Conservation (phyloP, 805 yeast species). For the Wickerhamiella occidentalis region DNA sequence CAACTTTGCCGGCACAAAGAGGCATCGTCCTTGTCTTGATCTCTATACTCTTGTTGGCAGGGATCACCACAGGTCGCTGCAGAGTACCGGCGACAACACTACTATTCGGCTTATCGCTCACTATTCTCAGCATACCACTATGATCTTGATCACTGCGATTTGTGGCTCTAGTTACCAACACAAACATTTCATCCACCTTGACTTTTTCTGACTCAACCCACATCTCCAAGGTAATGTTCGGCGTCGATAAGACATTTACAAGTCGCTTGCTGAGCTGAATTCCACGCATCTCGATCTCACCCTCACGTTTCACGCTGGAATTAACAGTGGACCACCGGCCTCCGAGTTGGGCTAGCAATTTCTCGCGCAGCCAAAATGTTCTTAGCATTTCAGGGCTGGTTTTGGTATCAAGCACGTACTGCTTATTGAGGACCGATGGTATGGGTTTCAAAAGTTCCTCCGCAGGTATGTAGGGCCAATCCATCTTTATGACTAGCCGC, state of each 20-base stretch:
- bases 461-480: slow-evolving; percentile 36
- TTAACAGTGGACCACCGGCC: slow-evolving; percentile 49
- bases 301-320: slow-evolving; percentile 33
- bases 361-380: slow-evolving; percentile 71
- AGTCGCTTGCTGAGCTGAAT: slow-evolving; percentile 50
- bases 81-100: slow-evolving; percentile 62
- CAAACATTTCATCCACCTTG: slow-evolving; percentile 39
- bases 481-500: slow-evolving; percentile 63
- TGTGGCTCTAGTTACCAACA: slow-evolving; percentile 36
- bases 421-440: slow-evolving; percentile 61
- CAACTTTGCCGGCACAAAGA: slow-evolving; percentile 67
- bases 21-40: slow-evolving; percentile 48
- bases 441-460: slow-evolving; percentile 40
- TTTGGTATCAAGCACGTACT: slow-evolving; percentile 43
- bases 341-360: slow-evolving; percentile 42
- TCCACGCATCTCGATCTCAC: slow-evolving; percentile 54
- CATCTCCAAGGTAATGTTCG: slow-evolving; percentile 8
- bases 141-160: slow-evolving; percentile 37
- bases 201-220: slow-evolving; percentile 19
- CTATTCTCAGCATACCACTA: slow-evolving; percentile 48
- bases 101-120: slow-evolving; percentile 45
- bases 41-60: slow-evolving; percentile 33
- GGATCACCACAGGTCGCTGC: slow-evolving; percentile 42
- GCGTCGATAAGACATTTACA: slow-evolving; percentile 37
- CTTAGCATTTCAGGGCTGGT: slow-evolving; percentile 49